Percentiles rank a stretch among this genome's conserved stretches.
Evolutionary conservation across 441 rosid species (phyloP).

Genomic region (Isatis lusitanica): DNA sequence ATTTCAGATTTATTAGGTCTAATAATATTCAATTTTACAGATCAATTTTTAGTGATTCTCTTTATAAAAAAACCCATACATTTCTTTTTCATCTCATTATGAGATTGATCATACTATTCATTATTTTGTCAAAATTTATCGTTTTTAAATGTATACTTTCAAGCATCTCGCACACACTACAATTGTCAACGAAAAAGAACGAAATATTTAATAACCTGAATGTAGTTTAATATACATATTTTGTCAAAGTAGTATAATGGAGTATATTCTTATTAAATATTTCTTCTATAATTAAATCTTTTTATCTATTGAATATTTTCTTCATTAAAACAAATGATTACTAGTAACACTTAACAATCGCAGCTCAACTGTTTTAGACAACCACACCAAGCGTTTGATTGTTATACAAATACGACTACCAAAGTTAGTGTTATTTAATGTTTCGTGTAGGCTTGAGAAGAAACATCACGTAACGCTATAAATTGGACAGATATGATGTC

Average conservation of each 20-base stretch:
- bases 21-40: conserved; percentile 8
- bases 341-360: neutral
- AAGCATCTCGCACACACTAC: neutral
- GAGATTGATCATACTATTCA: neutral
- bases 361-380: neutral
- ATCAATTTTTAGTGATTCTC: neutral
- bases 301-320: neutral
- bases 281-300: neutral
- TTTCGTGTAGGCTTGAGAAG: conserved; percentile 26
- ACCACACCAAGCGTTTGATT: conserved; percentile 3
- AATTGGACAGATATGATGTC: conserved; percentile 5
- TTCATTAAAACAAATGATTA: neutral
- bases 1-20: neutral
- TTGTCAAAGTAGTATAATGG: neutral
- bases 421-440: conserved; percentile 26
- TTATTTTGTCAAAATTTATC: neutral
- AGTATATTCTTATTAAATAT: neutral
- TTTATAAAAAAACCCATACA: neutral
- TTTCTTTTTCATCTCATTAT: neutral
- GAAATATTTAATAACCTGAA: neutral
- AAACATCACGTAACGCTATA: conserved; percentile 29
- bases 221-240: neutral
- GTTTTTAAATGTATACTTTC: neutral
- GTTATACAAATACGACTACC: neutral
- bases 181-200: neutral